Base-by-base conservation (phyloP, 1,284 basidiomycete species). In the Veloboletus limbatus region DNA sequence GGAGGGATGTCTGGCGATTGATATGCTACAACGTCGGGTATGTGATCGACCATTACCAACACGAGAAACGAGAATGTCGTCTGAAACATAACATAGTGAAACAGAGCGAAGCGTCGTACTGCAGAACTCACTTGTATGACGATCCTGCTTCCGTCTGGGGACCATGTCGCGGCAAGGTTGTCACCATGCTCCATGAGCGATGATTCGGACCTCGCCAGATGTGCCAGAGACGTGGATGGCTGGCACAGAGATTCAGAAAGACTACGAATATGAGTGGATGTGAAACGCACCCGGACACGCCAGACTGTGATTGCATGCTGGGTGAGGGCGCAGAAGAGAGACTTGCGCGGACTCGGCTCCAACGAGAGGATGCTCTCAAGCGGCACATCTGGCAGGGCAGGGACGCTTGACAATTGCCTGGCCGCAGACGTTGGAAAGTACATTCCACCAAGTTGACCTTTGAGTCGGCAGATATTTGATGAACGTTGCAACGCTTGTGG, bases 391-490 rank as follows among this genome's bases (percentile, higher is more conserved):
- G 85, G 85, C 36, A 89, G 68, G 24, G 78, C 73, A 37, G 87
- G 84, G 24, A 75, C 72, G 17, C 79, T 79, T 18, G 82, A 82
- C 36, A 90, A 73, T 58, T 81, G 85, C 57, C 78, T 73, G 21
- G 88, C 85, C 42, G 85, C 79, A 26, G 83, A 81, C 17, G 85
- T 90, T 47, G 88, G 88, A 66, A 91, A 91, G 69, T 91, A 91
- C 88, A 91, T 91, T 47, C 39, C 21, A 16, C 40, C 16, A 41
- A 18, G 25, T 28, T n/a, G 37, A 30, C 25, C 9, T 31, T 17
- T 17, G 20, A 20, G 31, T 25, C 21, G 14, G 43, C 16, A 20
- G 33, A 21, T 33, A 35, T 13, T 6, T 25, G 22, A 26, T 32
- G 26, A 37, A 20, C 26, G 32, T 22, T n/a, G n/a, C n/a, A n/a